Evolutionary conservation across 805 yeast species (phyloP), one percentile per base, ranked within the genome.

Genomic region (Cyberlindnera misumaiensis): DNA sequence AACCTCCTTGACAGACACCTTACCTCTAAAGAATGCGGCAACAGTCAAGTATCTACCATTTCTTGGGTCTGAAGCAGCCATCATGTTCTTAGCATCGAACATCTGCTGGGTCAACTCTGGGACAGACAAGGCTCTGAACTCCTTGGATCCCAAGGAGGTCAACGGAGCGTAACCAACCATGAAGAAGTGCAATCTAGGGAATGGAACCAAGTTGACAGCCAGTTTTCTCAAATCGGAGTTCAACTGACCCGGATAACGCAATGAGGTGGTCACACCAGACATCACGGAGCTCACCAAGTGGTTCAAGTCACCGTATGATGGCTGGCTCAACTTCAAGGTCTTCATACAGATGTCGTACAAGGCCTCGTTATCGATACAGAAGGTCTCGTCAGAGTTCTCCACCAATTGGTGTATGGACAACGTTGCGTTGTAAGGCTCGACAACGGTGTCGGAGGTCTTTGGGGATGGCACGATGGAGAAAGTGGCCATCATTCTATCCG

Each of bases 101-200:
- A 97, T 93, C 30, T 97, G 88, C 51, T 89, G 90, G 33, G 98
- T 93, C 66, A 90, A 88, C 67, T 90, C 97, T 37, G 87, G 74
- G 40, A 93, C 96, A 17, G 93, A 77, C 70, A 90, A 87, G 26
- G 97, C 77, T 76, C 94, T 97, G 69, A 93, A 97, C 62, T 76
- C 77, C 44, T 95, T 93, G 72, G 94, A 87, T 41, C 83, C 75
- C 56, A 88, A 83, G 27, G 96, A 83, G 58, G 87, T 73, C 42
- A 93, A 93, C 49, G 98, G 98, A 15, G 97, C 96, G 62, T 90
- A 90, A 38, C 97, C 87, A 45, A 93, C 97, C 68, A 93, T 80
- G 58, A 97, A 97, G 90, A 93, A 93, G 70, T 93, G 98, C 59
- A 93, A 89, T 73, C 97, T 87, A 68, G 98, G 98, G 72, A 87